A percentile compares a stretch with the other conserved stretches of the same genome.
Conservation (phyloP, 2,329 filamentous ascomycete genomes). For the Trichophyton benhamiae region DNA sequence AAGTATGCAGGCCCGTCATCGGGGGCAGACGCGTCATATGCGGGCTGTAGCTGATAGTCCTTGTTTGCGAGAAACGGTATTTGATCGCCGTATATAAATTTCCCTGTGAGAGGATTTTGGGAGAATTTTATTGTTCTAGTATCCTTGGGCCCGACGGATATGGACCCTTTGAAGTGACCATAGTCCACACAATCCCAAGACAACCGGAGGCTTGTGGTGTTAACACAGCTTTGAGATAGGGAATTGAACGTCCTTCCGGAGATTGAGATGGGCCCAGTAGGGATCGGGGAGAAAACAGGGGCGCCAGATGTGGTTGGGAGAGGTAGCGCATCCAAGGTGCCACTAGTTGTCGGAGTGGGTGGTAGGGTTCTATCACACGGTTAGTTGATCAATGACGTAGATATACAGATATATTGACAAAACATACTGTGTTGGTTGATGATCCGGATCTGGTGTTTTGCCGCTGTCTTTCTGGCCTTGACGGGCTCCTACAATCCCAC, state of each 20-base stretch:
- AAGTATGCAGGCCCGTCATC: slow-evolving; percentile 50
- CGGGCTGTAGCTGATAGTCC: slow-evolving; percentile 41
- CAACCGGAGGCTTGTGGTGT: slow-evolving; percentile 31
- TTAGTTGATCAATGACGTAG: background rate
- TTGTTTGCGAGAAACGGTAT: slow-evolving; percentile 37
- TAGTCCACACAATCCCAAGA: slow-evolving; percentile 41
- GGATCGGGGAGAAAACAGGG: slow-evolving; percentile 34
- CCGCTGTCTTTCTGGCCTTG: slow-evolving; percentile 18
- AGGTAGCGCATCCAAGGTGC: slow-evolving; percentile 40
- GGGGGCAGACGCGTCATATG: slow-evolving; percentile 45
- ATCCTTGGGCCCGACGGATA: background rate
- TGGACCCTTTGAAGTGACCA: slow-evolving; percentile 10
- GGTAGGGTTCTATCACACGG: slow-evolving; percentile 6
- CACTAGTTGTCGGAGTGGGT: slow-evolving; percentile 38
- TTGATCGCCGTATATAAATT: slow-evolving; percentile 50
- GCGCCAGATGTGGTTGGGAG: slow-evolving; percentile 28
- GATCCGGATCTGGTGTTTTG: background rate
- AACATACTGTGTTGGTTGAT: background rate
- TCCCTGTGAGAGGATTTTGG: slow-evolving; percentile 17
- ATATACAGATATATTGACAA: slow-evolving; percentile 1
- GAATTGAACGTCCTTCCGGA: slow-evolving; percentile 37
- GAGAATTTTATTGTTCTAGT: background rate
- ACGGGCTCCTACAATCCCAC: slow-evolving; percentile 39
- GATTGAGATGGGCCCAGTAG: slow-evolving; percentile 39
- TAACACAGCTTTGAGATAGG: slow-evolving; percentile 39